A percentile compares a stretch with the other conserved stretches of the same genome.
These are phyloP conservation scores for Psilocybe mexicana DNA, from an alignment of 1,284 basidiomycete species.

Conservation along the genomic window DNA sequence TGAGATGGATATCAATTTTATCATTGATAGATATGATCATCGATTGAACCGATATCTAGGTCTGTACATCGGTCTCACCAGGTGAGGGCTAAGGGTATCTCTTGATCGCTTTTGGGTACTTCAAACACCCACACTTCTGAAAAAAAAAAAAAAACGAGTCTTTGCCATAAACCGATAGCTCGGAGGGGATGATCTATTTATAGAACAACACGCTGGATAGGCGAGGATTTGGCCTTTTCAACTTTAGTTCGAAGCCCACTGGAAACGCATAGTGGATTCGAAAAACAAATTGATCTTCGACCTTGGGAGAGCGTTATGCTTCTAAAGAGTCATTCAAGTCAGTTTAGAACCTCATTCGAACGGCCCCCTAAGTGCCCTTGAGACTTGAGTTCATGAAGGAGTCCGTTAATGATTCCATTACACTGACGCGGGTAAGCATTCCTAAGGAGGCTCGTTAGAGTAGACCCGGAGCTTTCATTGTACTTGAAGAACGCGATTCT, in stretches of 20 bases:
- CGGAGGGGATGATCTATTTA: conserved; percentile 1
- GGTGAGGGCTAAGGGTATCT: no score
- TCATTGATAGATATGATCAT: no score
- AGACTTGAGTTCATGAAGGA: no score
- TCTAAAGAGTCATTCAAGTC: neutral
- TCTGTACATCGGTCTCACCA: no score
- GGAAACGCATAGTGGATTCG: neutral
- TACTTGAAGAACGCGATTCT: neutral
- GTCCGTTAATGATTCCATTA: no score
- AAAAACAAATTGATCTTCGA: neutral
- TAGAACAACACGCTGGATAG: neutral
- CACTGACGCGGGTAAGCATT: neutral
- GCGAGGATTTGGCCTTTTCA: conserved; percentile 1
- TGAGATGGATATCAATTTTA: neutral
- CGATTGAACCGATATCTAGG: no score
- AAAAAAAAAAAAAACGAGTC: neutral
- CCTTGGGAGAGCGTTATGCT: neutral
- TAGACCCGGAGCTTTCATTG: neutral
- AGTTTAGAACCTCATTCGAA: neutral
- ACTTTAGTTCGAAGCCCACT: neutral
- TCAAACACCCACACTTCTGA: neutral
- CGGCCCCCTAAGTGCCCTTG: no score
- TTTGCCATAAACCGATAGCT: neutral
- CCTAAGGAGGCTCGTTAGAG: neutral
- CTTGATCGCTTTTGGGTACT: no score